These are phyloP conservation scores for Picea abies DNA, from an alignment of 83 land plant species.

Conservation along the genomic window DNA sequence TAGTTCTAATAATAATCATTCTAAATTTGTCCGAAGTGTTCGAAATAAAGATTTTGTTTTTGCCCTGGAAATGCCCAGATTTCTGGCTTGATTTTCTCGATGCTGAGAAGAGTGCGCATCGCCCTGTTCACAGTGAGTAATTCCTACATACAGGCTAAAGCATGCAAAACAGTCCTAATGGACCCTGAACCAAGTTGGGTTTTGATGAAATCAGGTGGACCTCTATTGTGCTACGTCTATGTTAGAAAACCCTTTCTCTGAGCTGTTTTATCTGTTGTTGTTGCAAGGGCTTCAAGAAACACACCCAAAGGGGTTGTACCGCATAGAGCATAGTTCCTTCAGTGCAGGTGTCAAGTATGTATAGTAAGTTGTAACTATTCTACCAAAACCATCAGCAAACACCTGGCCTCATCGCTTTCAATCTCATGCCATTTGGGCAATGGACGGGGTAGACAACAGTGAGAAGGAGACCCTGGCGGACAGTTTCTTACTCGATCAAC, in stretches of 20 bases:
- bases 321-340: too few species aligned
- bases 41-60: background rate
- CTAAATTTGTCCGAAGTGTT: background rate
- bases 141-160: background rate
- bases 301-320: too few species aligned
- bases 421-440: too few species aligned
- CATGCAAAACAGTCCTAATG: background rate
- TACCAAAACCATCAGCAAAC: too few species aligned
- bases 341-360: too few species aligned
- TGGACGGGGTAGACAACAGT: too few species aligned
- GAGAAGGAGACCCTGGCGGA: too few species aligned
- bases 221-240: background rate
- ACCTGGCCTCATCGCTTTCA: too few species aligned
- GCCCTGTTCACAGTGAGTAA: background rate
- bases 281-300: background rate
- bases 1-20: background rate
- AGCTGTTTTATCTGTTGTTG: background rate
- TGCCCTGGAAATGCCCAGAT: background rate
- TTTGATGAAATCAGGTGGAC: background rate
- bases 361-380: too few species aligned
- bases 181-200: background rate
- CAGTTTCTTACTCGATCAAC: too few species aligned
- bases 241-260: background rate
- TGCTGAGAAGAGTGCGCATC: background rate
- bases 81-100: background rate